These are phyloP conservation scores for Neurospora hispaniola DNA, from an alignment of 495 filamentous ascomycete genomes.

Conservation along the genomic window DNA sequence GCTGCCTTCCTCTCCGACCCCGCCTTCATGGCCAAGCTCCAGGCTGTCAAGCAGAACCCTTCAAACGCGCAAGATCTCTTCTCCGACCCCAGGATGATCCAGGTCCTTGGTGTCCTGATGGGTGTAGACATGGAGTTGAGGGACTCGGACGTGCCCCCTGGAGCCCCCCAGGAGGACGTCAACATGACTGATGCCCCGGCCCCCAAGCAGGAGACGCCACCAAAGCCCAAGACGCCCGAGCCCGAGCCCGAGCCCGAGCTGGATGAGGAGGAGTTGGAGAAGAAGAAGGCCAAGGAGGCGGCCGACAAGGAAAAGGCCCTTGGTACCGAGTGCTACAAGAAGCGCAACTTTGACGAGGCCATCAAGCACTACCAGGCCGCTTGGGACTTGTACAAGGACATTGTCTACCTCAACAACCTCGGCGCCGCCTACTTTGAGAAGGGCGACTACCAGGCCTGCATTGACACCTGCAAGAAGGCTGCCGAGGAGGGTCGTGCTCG, in stretches of 20 bases:
- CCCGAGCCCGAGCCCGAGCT: constrained; percentile 52
- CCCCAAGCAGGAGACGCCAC: constrained; percentile 20
- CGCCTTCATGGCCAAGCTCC: constrained; percentile 82
- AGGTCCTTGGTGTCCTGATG: constrained; percentile 86
- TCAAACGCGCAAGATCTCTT: constrained; percentile 69
- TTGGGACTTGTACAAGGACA: constrained; percentile 90
- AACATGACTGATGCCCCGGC: constrained; percentile 62
- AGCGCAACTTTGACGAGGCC: constrained; percentile 86
- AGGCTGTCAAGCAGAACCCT: constrained; percentile 70
- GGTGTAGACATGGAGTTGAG: constrained; percentile 90
- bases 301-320: constrained; percentile 92
- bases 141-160: constrained; percentile 34
- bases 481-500: constrained; percentile 79
- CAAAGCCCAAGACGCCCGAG: constrained; percentile 44
- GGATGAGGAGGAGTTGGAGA: constrained; percentile 71
- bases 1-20: constrained; percentile 71
- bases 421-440: constrained; percentile 94
- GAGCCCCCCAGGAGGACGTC: constrained; percentile 56
- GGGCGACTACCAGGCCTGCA: constrained; percentile 77
- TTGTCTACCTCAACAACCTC: constrained; percentile 94
- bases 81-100: constrained; percentile 80
- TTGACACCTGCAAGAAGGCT: constrained; percentile 78
- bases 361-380: constrained; percentile 94
- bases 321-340: constrained; percentile 95
- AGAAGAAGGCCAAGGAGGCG: constrained; percentile 82